Base-by-base conservation (phyloP, 192 early-diverging fungal genomes). In the Coemansia sp. region DNA sequence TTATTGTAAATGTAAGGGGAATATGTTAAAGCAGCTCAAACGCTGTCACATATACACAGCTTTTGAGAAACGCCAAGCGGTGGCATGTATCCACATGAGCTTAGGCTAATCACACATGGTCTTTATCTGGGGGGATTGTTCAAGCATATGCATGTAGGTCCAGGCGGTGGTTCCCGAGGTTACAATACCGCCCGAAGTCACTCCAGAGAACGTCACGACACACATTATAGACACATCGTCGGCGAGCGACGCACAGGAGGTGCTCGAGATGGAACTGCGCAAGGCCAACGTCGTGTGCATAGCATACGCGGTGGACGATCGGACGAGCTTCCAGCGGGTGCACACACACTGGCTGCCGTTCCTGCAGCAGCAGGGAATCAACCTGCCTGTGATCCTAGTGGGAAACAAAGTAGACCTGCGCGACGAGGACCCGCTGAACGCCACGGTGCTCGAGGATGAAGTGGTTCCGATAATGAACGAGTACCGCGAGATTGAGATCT, bases 131-230 rank as follows among this genome's bases (percentile, higher is more conserved):
- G n/a, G n/a, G n/a, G n/a, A n/a, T n/a, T 15, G n/a, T 14, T 48
- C 13, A 14, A 19, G 2, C 21, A 19, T 7, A 49, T 27, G 4
- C 23, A 38, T 39, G 33, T 74, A 74, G 71, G 66, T 78, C 23
- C 97, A 98, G 76, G 90, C 94, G 64, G 91, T 98, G 17, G 92
- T 99, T 53, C 94, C 97, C n/a, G 97, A 99, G 69, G 94, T 99
- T n/a, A 99, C 95, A 13, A 99, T 99, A 60, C 97, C 97, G 41
- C 93, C 97, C 33, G 94, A 99, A 65, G 91, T 96, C 65, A 95
- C 95, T 27, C 86, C 92, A 1, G 97, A 98, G 57, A 92, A 93
- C 56, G 94, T 94, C 10, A 98, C 94, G 10, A 98, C 95, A 9
- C 90, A 96, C 67, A 97, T 99, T 55, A 91, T 98, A 43, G 97